A percentile compares a stretch with the other conserved stretches of the same genome.
phyloP scores from a whole-genome alignment of 2,329 filamentous ascomycete genomes.

The Calonectria pauciramosa region DNA sequence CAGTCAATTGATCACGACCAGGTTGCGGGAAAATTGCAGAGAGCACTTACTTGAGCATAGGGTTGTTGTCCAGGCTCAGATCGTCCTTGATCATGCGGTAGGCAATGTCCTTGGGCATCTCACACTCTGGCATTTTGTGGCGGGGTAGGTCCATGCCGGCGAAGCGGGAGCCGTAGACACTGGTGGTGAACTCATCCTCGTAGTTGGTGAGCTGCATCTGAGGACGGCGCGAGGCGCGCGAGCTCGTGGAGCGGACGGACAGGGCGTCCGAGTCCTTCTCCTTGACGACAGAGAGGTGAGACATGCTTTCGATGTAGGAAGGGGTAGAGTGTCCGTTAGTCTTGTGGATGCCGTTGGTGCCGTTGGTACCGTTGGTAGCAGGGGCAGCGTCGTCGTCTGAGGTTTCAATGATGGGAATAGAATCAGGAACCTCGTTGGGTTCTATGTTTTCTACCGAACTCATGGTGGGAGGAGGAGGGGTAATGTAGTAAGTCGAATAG shows the following conservation, averaged over 20 bases:
- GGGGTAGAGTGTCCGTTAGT: constrained; percentile 45
- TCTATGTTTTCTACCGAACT: constrained; percentile 35
- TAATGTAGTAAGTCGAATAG: constrained; percentile 15
- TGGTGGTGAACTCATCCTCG: constrained; percentile 76
- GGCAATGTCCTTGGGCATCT: constrained; percentile 94
- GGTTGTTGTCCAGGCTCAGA: constrained; percentile 90
- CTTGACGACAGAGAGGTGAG: constrained; percentile 63
- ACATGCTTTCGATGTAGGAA: constrained; percentile 56
- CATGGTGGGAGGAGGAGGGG: constrained; percentile 40
- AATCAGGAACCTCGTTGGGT: constrained; percentile 39
- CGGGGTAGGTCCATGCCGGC: constrained; percentile 84
- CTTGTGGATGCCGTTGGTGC: constrained; percentile 37
- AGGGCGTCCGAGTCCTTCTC: constrained; percentile 46
- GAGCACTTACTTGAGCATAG: constrained; percentile 79
- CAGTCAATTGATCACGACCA: constrained; percentile 11
- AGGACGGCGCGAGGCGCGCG: constrained; percentile 40
- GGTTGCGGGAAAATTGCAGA: background rate
- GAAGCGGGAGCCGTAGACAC: constrained; percentile 90
- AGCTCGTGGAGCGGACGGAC: constrained; percentile 43
- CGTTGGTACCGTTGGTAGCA: constrained; percentile 52
- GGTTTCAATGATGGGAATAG: constrained; percentile 49
- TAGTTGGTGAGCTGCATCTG: constrained; percentile 65
- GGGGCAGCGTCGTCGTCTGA: constrained; percentile 45
- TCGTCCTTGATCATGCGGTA: constrained; percentile 98
- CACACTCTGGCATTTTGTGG: constrained; percentile 87